These are phyloP conservation scores for Aspergillus quadricinctus DNA, from an alignment of 2,329 filamentous ascomycete genomes.

Conservation along the genomic window DNA sequence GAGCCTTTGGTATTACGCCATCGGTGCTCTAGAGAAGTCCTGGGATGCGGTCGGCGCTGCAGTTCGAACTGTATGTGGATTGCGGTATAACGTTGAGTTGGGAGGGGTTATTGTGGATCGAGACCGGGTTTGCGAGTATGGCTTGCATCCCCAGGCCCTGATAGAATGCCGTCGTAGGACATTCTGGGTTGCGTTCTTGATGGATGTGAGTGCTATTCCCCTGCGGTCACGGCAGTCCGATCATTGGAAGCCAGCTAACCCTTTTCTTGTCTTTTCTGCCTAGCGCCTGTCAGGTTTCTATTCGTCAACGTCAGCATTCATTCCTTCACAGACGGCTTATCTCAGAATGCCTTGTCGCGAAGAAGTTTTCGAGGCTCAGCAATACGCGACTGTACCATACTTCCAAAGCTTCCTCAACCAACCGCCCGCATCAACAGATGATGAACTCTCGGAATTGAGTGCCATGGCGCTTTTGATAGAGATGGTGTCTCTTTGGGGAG, in stretches of 20 bases:
- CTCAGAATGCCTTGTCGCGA: slow-evolving; percentile 62
- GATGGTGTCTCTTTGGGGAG: slow-evolving; percentile 62
- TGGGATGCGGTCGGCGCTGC: slow-evolving; percentile 63
- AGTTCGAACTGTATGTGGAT: slow-evolving; percentile 54
- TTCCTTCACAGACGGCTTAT: slow-evolving; percentile 63
- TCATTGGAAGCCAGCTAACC: not conserved
- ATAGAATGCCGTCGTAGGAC: slow-evolving; percentile 66
- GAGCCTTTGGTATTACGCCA: slow-evolving; percentile 61
- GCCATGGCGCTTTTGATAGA: slow-evolving; percentile 60
- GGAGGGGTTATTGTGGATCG: slow-evolving; percentile 46
- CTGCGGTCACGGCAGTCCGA: not conserved
- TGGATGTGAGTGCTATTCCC: slow-evolving; percentile 53
- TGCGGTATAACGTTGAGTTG: slow-evolving; percentile 62
- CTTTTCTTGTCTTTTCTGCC: slow-evolving; percentile 9
- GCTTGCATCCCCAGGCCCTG: slow-evolving; percentile 54
- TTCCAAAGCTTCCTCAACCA: slow-evolving; percentile 54
- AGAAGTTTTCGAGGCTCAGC: slow-evolving; percentile 58
- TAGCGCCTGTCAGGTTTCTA: slow-evolving; percentile 59
- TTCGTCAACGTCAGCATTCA: slow-evolving; percentile 50
- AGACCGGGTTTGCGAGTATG: slow-evolving; percentile 50
- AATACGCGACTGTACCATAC: slow-evolving; percentile 54
- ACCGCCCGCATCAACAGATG: slow-evolving; percentile 30
- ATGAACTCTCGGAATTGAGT: slow-evolving; percentile 40
- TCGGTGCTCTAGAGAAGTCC: slow-evolving; percentile 55
- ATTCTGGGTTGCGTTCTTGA: slow-evolving; percentile 67